Conservation (phyloP, 2,329 filamentous ascomycete genomes). For the Cryoendolithus antarcticus region DNA sequence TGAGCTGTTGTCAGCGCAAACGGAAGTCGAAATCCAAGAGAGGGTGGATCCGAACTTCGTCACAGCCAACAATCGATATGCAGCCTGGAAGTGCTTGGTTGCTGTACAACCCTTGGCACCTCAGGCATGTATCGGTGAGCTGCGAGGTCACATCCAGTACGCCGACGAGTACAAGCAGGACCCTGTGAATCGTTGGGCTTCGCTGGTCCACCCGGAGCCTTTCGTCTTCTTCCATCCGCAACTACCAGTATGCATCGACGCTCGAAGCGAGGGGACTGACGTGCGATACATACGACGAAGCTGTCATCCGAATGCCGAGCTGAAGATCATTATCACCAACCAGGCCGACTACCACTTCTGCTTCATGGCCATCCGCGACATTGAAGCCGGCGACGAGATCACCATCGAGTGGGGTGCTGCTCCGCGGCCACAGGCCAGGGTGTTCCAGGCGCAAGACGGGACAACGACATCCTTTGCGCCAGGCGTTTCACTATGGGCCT, state of each 20-base stretch:
- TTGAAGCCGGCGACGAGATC: conserved; percentile 62
- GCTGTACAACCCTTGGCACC: conserved; percentile 38
- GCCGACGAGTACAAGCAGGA: conserved; percentile 36
- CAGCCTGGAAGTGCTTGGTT: conserved; percentile 60
- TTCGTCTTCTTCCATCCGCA: conserved; percentile 61
- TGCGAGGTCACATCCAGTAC: conserved; percentile 47
- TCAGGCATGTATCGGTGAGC: conserved; percentile 52
- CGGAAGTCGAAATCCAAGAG: conserved; percentile 40
- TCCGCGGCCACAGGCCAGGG: no score
- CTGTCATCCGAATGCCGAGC: conserved; percentile 75
- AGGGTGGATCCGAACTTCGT: conserved; percentile 37
- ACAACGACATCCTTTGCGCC: not conserved
- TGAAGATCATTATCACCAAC: conserved; percentile 75
- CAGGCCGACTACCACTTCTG: conserved; percentile 81
- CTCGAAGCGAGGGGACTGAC: conserved; percentile 70
- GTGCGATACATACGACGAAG: conserved; percentile 86
- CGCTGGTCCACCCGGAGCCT: conserved; percentile 37
- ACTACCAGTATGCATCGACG: conserved; percentile 87
- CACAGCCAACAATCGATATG: conserved; percentile 40
- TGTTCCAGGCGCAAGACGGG: no score
- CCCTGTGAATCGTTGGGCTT: conserved; percentile 34
- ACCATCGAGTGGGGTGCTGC: conserved; percentile 38
- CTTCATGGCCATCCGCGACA: conserved; percentile 70
- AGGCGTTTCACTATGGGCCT: conserved; percentile 40
- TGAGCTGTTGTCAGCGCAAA: conserved; percentile 41